phyloP scores from a whole-genome alignment of 1,284 basidiomycete species.

The Schizophyllum amplum region DNA sequence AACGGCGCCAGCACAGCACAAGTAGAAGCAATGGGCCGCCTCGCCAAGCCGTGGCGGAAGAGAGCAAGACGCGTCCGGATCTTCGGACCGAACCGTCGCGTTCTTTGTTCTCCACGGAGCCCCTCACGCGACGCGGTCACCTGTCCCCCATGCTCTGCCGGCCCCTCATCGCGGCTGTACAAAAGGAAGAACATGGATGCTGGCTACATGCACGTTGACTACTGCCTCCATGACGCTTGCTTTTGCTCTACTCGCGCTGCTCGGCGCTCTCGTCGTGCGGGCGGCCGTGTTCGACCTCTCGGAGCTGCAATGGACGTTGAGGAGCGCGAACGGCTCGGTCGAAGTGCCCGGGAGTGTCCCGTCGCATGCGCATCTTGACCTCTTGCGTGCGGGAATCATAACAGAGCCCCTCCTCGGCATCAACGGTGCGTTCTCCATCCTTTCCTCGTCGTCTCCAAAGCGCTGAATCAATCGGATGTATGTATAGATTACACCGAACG shows the following conservation, averaged over 20 bases:
- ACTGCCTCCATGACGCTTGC: not conserved
- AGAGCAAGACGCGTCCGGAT: too few species aligned
- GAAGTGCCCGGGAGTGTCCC: slow-evolving; percentile 44
- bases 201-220: not conserved
- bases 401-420: slow-evolving; percentile 46
- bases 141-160: not conserved
- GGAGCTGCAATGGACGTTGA: slow-evolving; percentile 41
- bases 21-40: too few species aligned
- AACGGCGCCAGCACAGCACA: too few species aligned
- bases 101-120: too few species aligned
- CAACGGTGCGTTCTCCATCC: slow-evolving; percentile 32
- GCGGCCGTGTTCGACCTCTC: slow-evolving; percentile 32
- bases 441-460: not conserved
- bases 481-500: slow-evolving; percentile 43
- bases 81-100: not conserved
- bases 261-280: slow-evolving; percentile 1
- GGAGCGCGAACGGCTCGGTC: slow-evolving; percentile 46
- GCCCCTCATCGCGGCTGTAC: not conserved
- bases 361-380: slow-evolving; percentile 47
- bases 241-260: not conserved
- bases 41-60: too few species aligned
- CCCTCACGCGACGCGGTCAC: not conserved
- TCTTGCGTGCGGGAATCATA: slow-evolving; percentile 43
- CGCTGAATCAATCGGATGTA: not conserved
- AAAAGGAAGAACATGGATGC: not conserved